phyloP scores from a whole-genome alignment of 192 early-diverging fungal species.

The Podila horticola region DNA sequence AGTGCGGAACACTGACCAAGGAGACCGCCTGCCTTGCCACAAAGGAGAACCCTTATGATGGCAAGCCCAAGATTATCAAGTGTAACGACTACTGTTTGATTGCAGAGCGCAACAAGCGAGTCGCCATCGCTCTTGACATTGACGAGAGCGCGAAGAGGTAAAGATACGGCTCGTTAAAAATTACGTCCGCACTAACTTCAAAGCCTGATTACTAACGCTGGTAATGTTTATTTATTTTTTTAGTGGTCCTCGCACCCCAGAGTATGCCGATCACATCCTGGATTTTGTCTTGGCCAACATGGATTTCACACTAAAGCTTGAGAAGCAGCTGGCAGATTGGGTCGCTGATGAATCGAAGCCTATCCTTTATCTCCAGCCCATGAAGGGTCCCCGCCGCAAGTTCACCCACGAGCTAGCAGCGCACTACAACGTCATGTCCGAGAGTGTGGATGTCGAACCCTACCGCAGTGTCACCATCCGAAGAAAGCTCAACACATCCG shows the following conservation, averaged over 20 bases:
- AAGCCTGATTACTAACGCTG: not conserved
- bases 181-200: too few relatives aligned
- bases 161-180: not conserved
- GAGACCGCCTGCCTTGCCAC: slow-evolving; percentile 77
- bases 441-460: slow-evolving; percentile 84
- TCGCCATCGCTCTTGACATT: slow-evolving; percentile 85
- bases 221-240: not conserved
- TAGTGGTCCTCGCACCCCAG: slow-evolving; percentile 32
- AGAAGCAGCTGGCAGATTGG: slow-evolving; percentile 73
- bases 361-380: slow-evolving; percentile 73
- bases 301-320: slow-evolving; percentile 75
- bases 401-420: slow-evolving; percentile 80
- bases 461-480: slow-evolving; percentile 73
- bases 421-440: slow-evolving; percentile 75
- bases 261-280: slow-evolving; percentile 72
- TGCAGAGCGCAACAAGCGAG: slow-evolving; percentile 78
- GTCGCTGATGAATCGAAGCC: slow-evolving; percentile 64
- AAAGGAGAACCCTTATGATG: slow-evolving; percentile 47
- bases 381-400: slow-evolving; percentile 70
- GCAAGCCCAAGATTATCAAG: slow-evolving; percentile 56
- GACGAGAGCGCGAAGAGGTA: slow-evolving; percentile 45
- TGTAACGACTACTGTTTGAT: slow-evolving; percentile 89
- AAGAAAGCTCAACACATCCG: slow-evolving; percentile 54
- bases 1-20: slow-evolving; percentile 75
- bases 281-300: slow-evolving; percentile 72